A percentile compares a stretch with the other conserved stretches of the same genome.
Evolutionary conservation across 2,329 filamentous ascomycete species (phyloP).

Genomic region (Amesomyces nigricolor): DNA sequence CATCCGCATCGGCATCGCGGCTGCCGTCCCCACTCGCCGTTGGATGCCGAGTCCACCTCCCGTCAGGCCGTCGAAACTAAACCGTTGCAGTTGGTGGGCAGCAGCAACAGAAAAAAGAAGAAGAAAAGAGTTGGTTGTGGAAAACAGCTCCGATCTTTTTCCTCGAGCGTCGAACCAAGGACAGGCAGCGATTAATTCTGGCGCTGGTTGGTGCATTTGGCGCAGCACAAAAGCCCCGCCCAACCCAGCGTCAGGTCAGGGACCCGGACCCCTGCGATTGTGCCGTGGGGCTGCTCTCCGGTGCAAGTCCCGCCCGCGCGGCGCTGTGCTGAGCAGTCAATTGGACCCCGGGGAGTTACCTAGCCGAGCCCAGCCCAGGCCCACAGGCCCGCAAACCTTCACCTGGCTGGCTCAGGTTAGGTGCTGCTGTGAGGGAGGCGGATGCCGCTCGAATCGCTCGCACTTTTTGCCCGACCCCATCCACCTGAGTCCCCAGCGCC

Average conservation of each 20-base stretch:
- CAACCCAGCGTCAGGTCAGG: not conserved
- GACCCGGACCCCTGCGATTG: not conserved
- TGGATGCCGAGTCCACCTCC: no score
- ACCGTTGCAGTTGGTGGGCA: no score
- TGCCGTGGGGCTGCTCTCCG: not conserved
- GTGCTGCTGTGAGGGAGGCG: not conserved
- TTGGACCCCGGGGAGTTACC: not conserved
- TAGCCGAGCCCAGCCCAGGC: not conserved
- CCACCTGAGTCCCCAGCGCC: not conserved
- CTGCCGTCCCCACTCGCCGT: no score
- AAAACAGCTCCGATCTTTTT: not conserved
- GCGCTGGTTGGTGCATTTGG: not conserved
- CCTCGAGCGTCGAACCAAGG: not conserved
- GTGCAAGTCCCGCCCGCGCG: not conserved
- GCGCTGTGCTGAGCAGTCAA: not conserved
- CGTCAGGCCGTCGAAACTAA: no score
- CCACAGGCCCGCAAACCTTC: slow-evolving; percentile 9
- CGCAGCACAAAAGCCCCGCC: not conserved
- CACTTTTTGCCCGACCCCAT: slow-evolving; percentile 16
- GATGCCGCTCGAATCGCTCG: not conserved
- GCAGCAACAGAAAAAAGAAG: no score
- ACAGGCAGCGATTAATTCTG: not conserved
- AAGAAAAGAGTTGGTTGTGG: no score
- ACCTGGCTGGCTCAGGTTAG: not conserved
- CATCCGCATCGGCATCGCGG: no score